Conservation (phyloP, 768 basidiomycete genomes). For the Macrolepiota fuliginosa region DNA sequence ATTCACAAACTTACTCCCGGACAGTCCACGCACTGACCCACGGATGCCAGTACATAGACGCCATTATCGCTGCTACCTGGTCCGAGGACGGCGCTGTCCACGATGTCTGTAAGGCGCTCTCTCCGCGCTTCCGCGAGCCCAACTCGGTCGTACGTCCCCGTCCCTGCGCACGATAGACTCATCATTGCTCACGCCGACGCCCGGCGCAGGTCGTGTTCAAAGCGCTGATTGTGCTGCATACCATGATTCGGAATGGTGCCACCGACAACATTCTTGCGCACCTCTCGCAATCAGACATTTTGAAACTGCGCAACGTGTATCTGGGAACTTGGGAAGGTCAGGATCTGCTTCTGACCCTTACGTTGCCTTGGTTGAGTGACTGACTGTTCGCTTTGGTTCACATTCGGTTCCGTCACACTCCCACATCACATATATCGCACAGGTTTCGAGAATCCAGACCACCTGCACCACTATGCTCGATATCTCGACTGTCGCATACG, state of each 20-base stretch:
- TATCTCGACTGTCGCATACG: slow-evolving; percentile 90
- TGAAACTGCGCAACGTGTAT: slow-evolving; percentile 80
- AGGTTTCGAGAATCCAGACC: slow-evolving; percentile 88
- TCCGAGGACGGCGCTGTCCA: slow-evolving; percentile 90
- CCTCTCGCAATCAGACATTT: slow-evolving; percentile 77
- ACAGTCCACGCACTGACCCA: slow-evolving; percentile 6
- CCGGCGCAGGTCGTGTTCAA: slow-evolving; percentile 91
- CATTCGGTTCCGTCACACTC: slow-evolving; percentile 14
- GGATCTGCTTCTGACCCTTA: neutral
- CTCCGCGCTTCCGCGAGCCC: slow-evolving; percentile 84
- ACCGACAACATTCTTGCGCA: slow-evolving; percentile 90
- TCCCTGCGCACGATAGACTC: neutral
- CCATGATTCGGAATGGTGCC: slow-evolving; percentile 94
- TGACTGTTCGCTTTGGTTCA: neutral
- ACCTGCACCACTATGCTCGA: slow-evolving; percentile 80
- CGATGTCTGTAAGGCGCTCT: slow-evolving; percentile 89
- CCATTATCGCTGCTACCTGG: slow-evolving; percentile 96
- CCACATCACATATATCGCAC: slow-evolving; percentile 7
- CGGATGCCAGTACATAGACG: slow-evolving; percentile 80
- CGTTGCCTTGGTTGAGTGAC: neutral
- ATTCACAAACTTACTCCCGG: neutral
- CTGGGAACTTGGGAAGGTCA: slow-evolving; percentile 86
- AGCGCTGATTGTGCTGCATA: slow-evolving; percentile 91
- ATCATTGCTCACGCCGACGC: neutral
- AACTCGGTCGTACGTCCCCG: slow-evolving; percentile 73